phyloP scores from a whole-genome alignment of 177 flowering plant species.

The Vitis hybrid region DNA sequence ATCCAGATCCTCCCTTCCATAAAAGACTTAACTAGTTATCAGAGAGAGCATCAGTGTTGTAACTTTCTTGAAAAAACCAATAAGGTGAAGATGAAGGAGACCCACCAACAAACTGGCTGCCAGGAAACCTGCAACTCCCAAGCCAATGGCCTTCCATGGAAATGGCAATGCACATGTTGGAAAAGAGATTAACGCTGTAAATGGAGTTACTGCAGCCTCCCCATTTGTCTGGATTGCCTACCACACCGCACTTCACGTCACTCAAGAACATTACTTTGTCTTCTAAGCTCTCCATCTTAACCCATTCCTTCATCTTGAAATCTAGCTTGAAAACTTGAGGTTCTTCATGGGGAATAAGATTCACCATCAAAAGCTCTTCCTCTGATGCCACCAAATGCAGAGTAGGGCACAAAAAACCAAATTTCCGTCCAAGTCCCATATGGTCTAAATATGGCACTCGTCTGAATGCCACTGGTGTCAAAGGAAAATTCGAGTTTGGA shows the following conservation, averaged over 20 bases:
- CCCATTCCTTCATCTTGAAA: conserved; percentile 1
- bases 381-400: conserved; percentile 2
- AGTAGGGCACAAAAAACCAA: not conserved
- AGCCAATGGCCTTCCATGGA: conserved; percentile 8
- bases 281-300: conserved; percentile 6
- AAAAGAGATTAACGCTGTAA: not conserved
- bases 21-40: not conserved
- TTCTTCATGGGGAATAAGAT: not conserved
- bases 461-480: not conserved
- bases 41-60: not conserved
- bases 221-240: conserved; percentile 4
- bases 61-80: conserved; percentile 7
- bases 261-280: conserved; percentile 7
- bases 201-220: conserved; percentile 8
- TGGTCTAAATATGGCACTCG: not conserved
- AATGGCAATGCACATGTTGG: not conserved
- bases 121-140: not conserved
- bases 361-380: conserved; percentile 6
- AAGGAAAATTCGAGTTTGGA: not conserved
- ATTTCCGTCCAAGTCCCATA: no score
- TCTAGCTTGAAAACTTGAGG: conserved; percentile 5
- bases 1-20: not conserved
- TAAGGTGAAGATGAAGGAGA: not conserved
- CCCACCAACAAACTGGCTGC: not conserved
- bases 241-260: not conserved